Conservation (phyloP, 78 protist species). For the Chrysochromulina parva region DNA sequence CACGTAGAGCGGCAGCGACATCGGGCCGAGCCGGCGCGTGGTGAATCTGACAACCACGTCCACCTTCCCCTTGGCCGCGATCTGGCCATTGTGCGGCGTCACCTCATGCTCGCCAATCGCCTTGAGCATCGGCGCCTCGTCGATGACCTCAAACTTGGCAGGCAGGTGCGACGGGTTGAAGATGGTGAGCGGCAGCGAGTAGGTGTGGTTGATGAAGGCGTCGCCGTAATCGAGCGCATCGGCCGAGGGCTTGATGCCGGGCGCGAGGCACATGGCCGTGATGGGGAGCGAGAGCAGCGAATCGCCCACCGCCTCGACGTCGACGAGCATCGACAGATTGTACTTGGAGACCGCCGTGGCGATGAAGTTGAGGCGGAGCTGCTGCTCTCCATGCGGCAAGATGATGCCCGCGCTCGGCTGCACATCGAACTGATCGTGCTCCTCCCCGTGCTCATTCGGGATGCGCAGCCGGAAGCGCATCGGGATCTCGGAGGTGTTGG, state of each 20-base stretch:
- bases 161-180: constrained; percentile 52
- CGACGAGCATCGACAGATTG: constrained; percentile 43
- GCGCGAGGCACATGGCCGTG: constrained; percentile 49
- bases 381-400: constrained; percentile 53
- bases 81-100: not conserved
- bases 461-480: constrained; percentile 55
- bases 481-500: constrained; percentile 73
- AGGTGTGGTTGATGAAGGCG: constrained; percentile 54
- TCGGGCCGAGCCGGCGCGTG: constrained; percentile 38
- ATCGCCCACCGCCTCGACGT: constrained; percentile 66
- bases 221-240: constrained; percentile 54
- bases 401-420: constrained; percentile 49
- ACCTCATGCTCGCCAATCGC: constrained; percentile 5
- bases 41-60: constrained; percentile 23
- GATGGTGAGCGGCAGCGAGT: constrained; percentile 39
- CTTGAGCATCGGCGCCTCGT: not conserved
- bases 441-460: constrained; percentile 23
- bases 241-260: constrained; percentile 25
- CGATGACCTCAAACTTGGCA: constrained; percentile 65
- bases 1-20: constrained; percentile 32
- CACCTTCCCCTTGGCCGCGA: not conserved
- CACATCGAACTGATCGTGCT: constrained; percentile 50
- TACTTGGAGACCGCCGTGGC: constrained; percentile 13
- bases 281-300: constrained; percentile 55
- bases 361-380: constrained; percentile 51